A percentile compares a stretch with the other conserved stretches of the same genome.
Conservation (phyloP, 2,329 filamentous ascomycete genomes). For the Pseudogymnoascus sp. region DNA sequence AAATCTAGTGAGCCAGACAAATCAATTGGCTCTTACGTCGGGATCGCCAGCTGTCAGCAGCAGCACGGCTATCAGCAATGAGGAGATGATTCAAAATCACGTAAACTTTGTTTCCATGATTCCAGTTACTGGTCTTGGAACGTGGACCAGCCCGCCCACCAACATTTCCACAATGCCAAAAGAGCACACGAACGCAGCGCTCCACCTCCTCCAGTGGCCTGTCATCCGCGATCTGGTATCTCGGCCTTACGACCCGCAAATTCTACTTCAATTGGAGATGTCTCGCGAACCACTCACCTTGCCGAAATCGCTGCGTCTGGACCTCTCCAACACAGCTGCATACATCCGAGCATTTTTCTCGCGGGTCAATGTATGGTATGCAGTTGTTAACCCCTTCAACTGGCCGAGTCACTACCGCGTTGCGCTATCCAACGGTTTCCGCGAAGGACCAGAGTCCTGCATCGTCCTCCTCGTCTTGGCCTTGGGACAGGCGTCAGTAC, state of each 20-base stretch:
- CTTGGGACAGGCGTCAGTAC: conserved; percentile 68
- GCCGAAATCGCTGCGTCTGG: conserved; percentile 59
- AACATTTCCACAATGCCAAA: conserved; percentile 86
- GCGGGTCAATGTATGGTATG: conserved; percentile 78
- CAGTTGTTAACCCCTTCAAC: conserved; percentile 75
- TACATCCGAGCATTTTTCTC: conserved; percentile 78
- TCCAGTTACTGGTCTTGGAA: conserved; percentile 61
- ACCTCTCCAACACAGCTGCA: conserved; percentile 65
- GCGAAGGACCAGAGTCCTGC: conserved; percentile 74
- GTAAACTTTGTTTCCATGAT: conserved; percentile 49
- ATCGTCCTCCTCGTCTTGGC: conserved; percentile 73
- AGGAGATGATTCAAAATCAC: conserved; percentile 45
- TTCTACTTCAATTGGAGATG: conserved; percentile 77
- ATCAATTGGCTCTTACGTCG: conserved; percentile 50
- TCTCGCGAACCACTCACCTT: conserved; percentile 66
- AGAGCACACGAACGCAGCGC: conserved; percentile 71
- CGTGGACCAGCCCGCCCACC: conserved; percentile 55
- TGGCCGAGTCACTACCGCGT: conserved; percentile 72
- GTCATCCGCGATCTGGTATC: conserved; percentile 73
- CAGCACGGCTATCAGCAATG: conserved; percentile 53
- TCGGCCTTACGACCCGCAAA: conserved; percentile 71
- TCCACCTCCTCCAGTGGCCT: conserved; percentile 75
- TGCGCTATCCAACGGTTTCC: conserved; percentile 68
- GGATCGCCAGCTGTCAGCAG: conserved; percentile 61
- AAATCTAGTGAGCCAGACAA: conserved; percentile 49